Evolutionary conservation across 2,329 filamentous ascomycete species (phyloP).

Genomic region (Orbilia ellipsospora): DNA sequence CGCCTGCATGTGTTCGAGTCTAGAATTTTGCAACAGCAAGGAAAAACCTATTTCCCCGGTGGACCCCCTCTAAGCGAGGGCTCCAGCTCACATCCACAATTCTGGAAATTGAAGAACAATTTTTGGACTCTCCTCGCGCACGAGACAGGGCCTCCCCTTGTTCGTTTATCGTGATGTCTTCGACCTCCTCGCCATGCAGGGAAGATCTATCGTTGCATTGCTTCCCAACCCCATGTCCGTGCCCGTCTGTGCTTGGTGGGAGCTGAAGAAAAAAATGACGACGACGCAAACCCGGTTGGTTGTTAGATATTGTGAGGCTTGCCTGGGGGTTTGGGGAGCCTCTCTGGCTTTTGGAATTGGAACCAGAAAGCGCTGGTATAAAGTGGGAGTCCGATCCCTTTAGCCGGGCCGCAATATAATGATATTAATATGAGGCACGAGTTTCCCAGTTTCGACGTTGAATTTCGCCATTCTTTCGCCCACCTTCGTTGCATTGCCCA

Average conservation of each 20-base stretch:
- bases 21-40: not conserved
- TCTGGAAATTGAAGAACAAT: not conserved
- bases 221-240: not conserved
- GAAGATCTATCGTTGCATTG: not conserved
- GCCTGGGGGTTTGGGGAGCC: no score
- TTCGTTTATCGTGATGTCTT: slow-evolving; percentile 1
- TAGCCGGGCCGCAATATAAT: no score
- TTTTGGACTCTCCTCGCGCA: not conserved
- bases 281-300: not conserved
- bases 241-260: slow-evolving; percentile 1
- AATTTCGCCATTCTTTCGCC: no score
- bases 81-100: not conserved
- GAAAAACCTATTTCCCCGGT: not conserved
- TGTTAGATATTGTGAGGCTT: not conserved
- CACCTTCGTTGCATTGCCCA: no score
- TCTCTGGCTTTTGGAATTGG: no score
- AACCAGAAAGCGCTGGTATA: no score
- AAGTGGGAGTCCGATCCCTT: no score
- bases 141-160: slow-evolving; percentile 6
- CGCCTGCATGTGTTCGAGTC: slow-evolving; percentile 2
- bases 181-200: not conserved
- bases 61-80: not conserved
- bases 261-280: not conserved
- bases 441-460: no score
- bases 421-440: no score